phyloP scores from a whole-genome alignment of 225 moss, liverwort and hornwort genomes.

The Asterella californica region DNA sequence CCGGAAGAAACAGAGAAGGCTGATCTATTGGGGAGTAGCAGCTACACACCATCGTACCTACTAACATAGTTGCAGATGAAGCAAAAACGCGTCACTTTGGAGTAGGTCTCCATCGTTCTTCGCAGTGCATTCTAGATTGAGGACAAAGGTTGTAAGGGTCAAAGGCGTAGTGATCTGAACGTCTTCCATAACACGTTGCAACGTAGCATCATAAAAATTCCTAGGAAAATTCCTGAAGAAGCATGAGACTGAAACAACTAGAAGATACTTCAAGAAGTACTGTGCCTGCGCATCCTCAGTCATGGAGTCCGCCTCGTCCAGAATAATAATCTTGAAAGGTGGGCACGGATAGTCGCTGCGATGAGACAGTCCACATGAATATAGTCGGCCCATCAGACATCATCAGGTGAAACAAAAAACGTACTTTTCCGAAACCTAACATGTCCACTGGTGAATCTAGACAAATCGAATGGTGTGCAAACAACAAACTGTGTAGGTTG shows the following conservation, averaged over 20 bases:
- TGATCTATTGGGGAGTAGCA: background rate
- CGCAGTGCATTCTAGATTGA: constrained; percentile 68
- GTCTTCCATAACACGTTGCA: background rate
- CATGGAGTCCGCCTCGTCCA: constrained; percentile 99
- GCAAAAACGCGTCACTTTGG: constrained; percentile 90
- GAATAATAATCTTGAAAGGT: constrained; percentile 92
- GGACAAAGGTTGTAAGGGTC: background rate
- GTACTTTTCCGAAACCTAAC: background rate
- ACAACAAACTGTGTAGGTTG: background rate
- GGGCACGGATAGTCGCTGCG: constrained; percentile 85
- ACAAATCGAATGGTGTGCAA: background rate
- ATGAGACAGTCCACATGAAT: constrained; percentile 13
- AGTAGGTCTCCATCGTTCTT: constrained; percentile 96
- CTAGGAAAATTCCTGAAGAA: background rate
- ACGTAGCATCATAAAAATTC: background rate
- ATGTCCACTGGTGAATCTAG: background rate
- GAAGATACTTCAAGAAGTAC: background rate
- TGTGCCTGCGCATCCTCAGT: constrained; percentile 94
- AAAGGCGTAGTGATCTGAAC: background rate
- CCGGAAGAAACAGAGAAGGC: background rate
- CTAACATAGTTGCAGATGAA: constrained; percentile 99
- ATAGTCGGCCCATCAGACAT: background rate
- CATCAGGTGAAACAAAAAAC: background rate
- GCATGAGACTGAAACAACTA: background rate
- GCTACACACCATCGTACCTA: constrained; percentile 38